phyloP scores from a whole-genome alignment of 2,329 filamentous ascomycete genomes.

The Colletotrichum chlorophyti region DNA sequence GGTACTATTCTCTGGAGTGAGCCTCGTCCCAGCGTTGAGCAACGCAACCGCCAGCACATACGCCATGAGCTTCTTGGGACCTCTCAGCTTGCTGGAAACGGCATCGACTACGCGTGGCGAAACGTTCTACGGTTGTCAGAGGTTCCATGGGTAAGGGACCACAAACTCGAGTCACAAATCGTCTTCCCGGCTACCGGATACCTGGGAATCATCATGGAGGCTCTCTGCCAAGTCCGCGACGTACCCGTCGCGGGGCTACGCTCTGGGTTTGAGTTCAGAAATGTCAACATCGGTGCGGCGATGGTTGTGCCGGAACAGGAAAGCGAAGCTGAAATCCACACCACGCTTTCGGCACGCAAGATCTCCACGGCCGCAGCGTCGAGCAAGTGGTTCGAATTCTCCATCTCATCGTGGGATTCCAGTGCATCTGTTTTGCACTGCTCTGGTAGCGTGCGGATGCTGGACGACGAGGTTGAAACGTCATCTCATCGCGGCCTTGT shows the following conservation, averaged over 20 bases:
- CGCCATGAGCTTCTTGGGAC: neutral
- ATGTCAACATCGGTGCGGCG: slow-evolving; percentile 37
- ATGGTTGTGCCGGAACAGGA: slow-evolving; percentile 37
- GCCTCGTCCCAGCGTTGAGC: neutral
- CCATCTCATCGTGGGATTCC: slow-evolving; percentile 34
- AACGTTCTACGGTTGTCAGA: neutral
- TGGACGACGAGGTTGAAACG: neutral
- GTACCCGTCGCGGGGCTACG: too few relatives aligned
- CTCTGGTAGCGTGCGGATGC: neutral
- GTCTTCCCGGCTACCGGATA: neutral
- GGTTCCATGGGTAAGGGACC: neutral
- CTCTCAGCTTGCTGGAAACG: neutral
- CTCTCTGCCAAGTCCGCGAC: neutral
- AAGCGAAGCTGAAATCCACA: too few relatives aligned
- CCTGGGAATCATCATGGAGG: neutral
- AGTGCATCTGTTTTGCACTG: neutral
- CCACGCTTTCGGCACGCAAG: slow-evolving; percentile 35
- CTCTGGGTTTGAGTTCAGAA: slow-evolving; percentile 36
- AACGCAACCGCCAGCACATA: too few relatives aligned
- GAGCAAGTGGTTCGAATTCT: slow-evolving; percentile 42
- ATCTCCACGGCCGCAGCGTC: neutral
- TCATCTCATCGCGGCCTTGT: neutral
- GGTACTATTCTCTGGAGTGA: neutral
- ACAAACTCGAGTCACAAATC: neutral
- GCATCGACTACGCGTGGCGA: neutral